These are phyloP conservation scores for Colletotrichum spaethianum DNA, from an alignment of 2,329 filamentous ascomycete species.

Conservation along the genomic window DNA sequence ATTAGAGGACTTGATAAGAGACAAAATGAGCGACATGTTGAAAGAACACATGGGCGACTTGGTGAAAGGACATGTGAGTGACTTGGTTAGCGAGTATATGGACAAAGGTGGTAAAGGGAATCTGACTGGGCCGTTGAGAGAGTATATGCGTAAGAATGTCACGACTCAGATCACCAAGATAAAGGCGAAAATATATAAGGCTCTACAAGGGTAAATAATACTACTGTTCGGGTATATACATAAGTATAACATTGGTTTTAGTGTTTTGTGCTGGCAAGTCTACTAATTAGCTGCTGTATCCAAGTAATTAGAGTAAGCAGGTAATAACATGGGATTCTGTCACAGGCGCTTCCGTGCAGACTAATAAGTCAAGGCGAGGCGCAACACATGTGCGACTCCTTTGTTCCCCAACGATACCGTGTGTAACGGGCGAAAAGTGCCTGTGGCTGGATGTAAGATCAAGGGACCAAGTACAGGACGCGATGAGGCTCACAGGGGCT, in stretches of 20 bases:
- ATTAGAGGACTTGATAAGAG: not conserved
- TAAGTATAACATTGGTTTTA: not conserved
- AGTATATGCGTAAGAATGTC: conserved; percentile 3
- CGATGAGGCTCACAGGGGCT: too few species aligned
- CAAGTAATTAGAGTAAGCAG: too few species aligned
- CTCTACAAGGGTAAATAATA: not conserved
- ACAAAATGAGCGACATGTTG: not conserved
- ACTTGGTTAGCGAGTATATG: not conserved
- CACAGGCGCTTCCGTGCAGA: too few species aligned
- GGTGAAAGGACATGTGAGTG: not conserved
- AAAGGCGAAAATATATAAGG: not conserved
- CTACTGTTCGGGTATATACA: not conserved
- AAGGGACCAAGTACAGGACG: too few species aligned
- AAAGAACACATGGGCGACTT: not conserved
- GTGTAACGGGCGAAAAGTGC: too few species aligned
- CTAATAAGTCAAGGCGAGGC: too few species aligned
- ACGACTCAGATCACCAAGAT: not conserved
- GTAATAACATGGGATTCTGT: too few species aligned
- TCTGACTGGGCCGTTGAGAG: not conserved
- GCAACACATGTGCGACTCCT: too few species aligned
- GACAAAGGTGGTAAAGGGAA: not conserved
- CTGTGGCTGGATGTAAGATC: too few species aligned
- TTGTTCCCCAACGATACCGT: too few species aligned
- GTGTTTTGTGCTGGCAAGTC: not conserved
- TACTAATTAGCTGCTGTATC: too few species aligned